Conservation (phyloP, 306 rosid species). For the Crataegus laevigata region DNA sequence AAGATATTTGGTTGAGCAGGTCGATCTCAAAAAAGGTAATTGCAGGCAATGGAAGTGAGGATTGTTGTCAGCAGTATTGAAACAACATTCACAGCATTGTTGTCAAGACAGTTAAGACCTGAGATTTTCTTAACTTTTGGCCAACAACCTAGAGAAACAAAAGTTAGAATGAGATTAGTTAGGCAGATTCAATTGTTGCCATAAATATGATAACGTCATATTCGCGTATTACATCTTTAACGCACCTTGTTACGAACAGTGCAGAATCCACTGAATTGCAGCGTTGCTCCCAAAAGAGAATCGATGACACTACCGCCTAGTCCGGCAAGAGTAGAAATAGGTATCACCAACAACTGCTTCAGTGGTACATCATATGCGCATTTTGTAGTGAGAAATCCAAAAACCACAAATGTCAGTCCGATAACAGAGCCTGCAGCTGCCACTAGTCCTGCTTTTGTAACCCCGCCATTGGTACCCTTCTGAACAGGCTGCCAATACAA, state of each 20-base stretch:
- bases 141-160: conserved; percentile 56
- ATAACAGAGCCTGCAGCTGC: conserved; percentile 82
- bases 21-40: conserved; percentile 41
- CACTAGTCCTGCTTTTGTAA: conserved; percentile 70
- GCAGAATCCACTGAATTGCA: conserved; percentile 89
- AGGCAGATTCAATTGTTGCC: not conserved
- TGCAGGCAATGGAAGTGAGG: conserved; percentile 53
- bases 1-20: not conserved
- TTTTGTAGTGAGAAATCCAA: conserved; percentile 50
- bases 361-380: conserved; percentile 37
- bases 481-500: conserved; percentile 56
- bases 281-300: conserved; percentile 91
- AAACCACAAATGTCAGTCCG: conserved; percentile 51
- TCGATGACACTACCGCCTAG: conserved; percentile 70
- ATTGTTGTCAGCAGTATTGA: conserved; percentile 63
- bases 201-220: not conserved
- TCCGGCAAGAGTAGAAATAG: conserved; percentile 67
- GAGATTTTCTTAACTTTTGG: conserved; percentile 73
- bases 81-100: conserved; percentile 77
- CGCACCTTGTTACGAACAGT: conserved; percentile 72
- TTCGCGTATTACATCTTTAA: not conserved
- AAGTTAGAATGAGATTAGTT: not conserved
- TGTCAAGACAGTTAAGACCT: conserved; percentile 68
- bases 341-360: conserved; percentile 76
- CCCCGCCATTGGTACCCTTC: conserved; percentile 91